phyloP scores from a whole-genome alignment of 192 early-diverging fungal species.

The Geranomyces michiganensis region DNA sequence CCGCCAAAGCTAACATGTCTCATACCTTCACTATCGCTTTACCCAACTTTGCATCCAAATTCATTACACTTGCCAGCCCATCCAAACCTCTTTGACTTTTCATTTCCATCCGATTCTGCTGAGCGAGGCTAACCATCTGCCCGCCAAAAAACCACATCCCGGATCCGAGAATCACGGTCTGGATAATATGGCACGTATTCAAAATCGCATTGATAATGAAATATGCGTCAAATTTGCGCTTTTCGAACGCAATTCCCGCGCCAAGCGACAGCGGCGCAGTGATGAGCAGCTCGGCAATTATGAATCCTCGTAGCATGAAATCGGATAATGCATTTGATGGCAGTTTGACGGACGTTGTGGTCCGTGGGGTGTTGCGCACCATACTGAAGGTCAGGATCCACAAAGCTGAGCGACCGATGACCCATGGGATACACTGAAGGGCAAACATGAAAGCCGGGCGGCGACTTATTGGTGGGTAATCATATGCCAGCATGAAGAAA shows the following conservation, averaged over 20 bases:
- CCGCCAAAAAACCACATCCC: slow-evolving; percentile 3
- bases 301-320: slow-evolving; percentile 1
- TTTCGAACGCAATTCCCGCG: background rate
- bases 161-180: background rate
- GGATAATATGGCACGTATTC: background rate
- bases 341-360: background rate
- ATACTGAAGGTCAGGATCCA: slow-evolving; percentile 1
- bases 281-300: background rate
- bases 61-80: background rate
- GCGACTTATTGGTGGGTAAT: background rate
- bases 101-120: background rate
- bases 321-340: background rate
- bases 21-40: background rate
- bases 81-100: background rate
- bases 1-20: background rate
- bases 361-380: background rate
- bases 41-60: slow-evolving; percentile 1
- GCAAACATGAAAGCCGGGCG: background rate
- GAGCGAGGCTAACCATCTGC: background rate
- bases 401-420: background rate
- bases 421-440: background rate
- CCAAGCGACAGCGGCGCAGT: background rate
- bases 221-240: background rate
- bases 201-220: background rate
- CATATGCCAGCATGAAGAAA: background rate